A percentile compares a stretch with the other conserved stretches of the same genome.
These are phyloP conservation scores for Deuterostichococcus epilithicus DNA, from an alignment of 139 green algal species.

Conservation along the genomic window DNA sequence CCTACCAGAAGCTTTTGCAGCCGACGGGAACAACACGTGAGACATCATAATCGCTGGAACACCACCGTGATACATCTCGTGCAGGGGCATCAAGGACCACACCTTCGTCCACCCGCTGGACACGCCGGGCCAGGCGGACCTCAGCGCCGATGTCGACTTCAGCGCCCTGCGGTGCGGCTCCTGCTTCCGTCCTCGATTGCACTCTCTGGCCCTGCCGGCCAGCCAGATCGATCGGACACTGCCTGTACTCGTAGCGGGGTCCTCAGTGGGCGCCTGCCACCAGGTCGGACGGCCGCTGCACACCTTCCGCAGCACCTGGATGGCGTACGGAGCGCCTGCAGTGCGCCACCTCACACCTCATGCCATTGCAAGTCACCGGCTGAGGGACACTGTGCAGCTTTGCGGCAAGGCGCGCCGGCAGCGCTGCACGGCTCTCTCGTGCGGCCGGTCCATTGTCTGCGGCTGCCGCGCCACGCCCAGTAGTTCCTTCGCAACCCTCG, in stretches of 20 bases:
- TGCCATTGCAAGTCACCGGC: too few relatives aligned
- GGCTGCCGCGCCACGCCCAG: not conserved
- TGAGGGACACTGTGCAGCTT: too few relatives aligned
- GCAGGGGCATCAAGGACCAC: constrained; percentile 49
- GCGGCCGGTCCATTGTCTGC: not conserved
- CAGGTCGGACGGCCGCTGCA: not conserved
- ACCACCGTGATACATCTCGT: too few relatives aligned
- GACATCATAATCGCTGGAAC: too few relatives aligned
- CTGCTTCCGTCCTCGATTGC: not conserved
- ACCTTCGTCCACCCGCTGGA: constrained; percentile 64
- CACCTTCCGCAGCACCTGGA: not conserved
- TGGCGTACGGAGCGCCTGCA: not conserved
- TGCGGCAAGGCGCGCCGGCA: too few relatives aligned
- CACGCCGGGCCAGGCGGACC: constrained; percentile 75
- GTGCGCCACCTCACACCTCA: not conserved
- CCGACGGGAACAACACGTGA: too few relatives aligned
- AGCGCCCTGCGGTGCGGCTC: constrained; percentile 41
- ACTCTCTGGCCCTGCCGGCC: not conserved
- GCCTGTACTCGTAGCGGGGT: not conserved
- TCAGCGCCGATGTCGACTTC: constrained; percentile 94
- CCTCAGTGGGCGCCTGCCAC: not conserved
- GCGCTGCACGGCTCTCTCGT: too few relatives aligned
- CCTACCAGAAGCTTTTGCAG: too few relatives aligned
- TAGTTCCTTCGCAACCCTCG: not conserved
- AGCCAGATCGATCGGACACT: not conserved